Conservation (phyloP, 2,329 filamentous ascomycete genomes). For the Huntiella bhutanensis region DNA sequence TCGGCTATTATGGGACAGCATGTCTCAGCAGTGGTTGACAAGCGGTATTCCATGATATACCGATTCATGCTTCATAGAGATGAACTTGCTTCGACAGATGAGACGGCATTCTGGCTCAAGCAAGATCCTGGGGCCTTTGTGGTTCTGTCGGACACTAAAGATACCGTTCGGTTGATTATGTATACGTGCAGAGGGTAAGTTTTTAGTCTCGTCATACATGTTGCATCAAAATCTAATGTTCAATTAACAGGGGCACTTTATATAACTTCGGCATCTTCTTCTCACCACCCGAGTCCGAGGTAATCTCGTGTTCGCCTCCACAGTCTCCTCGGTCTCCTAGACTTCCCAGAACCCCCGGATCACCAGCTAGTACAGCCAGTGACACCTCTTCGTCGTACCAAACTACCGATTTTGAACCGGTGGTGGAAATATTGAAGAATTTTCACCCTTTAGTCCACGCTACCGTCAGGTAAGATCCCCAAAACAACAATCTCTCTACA, state of each 20-base stretch:
- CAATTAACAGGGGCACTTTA: slow-evolving; percentile 16
- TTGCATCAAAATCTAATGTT: background rate
- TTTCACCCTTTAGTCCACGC: slow-evolving; percentile 13
- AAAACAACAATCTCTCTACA: background rate
- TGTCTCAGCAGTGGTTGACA: slow-evolving; percentile 15
- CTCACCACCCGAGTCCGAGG: slow-evolving; percentile 4
- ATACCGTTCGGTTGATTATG: slow-evolving; percentile 15
- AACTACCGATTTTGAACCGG: slow-evolving; percentile 11
- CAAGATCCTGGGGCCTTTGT: slow-evolving; percentile 12
- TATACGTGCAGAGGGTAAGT: slow-evolving; percentile 19
- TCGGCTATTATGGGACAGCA: background rate
- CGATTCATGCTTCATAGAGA: slow-evolving; percentile 19
- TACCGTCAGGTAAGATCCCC: background rate
- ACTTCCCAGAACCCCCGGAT: no score
- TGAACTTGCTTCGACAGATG: slow-evolving; percentile 17
- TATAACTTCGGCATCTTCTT: slow-evolving; percentile 20
- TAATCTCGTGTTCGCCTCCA: background rate
- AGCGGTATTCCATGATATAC: slow-evolving; percentile 19
- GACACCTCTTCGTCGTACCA: background rate
- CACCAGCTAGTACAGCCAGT: background rate
- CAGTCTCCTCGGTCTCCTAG: no score
- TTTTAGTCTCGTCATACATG: no score
- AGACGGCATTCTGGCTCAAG: slow-evolving; percentile 17
- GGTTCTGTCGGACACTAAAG: slow-evolving; percentile 13
- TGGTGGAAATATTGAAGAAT: slow-evolving; percentile 9